Evolutionary conservation across 1,284 basidiomycete species (phyloP).

Genomic region (Entoloma clypeatum): DNA sequence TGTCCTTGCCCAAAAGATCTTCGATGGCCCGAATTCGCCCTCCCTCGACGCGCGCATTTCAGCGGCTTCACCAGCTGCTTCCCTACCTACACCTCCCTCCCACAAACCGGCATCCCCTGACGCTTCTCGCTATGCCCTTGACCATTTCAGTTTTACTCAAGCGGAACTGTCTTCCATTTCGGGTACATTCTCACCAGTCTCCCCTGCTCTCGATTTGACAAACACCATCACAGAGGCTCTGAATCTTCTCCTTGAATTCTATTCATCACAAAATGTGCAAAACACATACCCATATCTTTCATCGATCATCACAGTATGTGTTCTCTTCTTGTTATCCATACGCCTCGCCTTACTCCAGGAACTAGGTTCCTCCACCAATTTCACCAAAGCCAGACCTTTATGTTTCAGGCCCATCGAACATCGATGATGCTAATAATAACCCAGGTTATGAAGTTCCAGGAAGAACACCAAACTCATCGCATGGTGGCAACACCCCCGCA

Average conservation of each 20-base stretch:
- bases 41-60: conserved; percentile 71
- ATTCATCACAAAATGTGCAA: conserved; percentile 55
- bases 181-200: conserved; percentile 39
- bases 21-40: conserved; percentile 66
- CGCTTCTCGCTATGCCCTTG: conserved; percentile 59
- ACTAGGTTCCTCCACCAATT: conserved; percentile 46
- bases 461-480: conserved; percentile 55
- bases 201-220: conserved; percentile 10
- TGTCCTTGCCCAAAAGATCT: conserved; percentile 64
- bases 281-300: conserved; percentile 47
- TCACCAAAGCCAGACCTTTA: conserved; percentile 21
- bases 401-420: too few relatives aligned
- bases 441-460: conserved; percentile 29
- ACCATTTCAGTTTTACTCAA: conserved; percentile 61
- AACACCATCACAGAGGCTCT: conserved; percentile 47
- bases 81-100: conserved; percentile 70
- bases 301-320: conserved; percentile 47
- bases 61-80: conserved; percentile 54
- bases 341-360: conserved; percentile 6
- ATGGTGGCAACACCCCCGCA: conserved; percentile 52
- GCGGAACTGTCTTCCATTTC: conserved; percentile 53
- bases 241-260: conserved; percentile 68
- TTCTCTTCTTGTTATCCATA: conserved; percentile 6
- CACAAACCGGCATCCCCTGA: conserved; percentile 70
- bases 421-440: too few relatives aligned